phyloP scores from a whole-genome alignment of 495 filamentous ascomycete species.

The Penicillium cinerascens region DNA sequence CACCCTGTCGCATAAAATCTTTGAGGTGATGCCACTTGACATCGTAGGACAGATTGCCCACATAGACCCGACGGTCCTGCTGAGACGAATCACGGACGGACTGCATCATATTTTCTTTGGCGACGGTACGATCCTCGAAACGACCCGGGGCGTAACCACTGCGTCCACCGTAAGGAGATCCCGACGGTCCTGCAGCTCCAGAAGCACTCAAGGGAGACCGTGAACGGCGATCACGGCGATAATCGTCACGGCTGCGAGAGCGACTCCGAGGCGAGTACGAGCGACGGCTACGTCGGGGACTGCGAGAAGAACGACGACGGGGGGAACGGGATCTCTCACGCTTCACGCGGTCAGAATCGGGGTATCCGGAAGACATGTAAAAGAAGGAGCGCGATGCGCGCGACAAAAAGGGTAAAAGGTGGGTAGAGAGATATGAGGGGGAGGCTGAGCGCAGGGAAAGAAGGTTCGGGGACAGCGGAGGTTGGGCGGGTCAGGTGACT shows the following conservation, averaged over 20 bases:
- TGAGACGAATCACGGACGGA: constrained; percentile 89
- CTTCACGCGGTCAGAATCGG: constrained; percentile 53
- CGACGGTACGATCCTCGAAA: constrained; percentile 78
- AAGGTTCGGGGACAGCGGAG: constrained; percentile 12
- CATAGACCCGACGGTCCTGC: constrained; percentile 98
- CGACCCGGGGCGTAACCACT: constrained; percentile 62
- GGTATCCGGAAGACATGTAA: constrained; percentile 31
- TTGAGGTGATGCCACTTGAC: constrained; percentile 99
- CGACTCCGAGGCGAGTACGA: constrained; percentile 93
- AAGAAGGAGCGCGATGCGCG: constrained; percentile 16
- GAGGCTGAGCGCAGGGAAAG: constrained; percentile 1
- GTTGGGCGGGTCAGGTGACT: constrained; percentile 27
- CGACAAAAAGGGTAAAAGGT: constrained; percentile 3
- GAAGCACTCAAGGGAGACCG: constrained; percentile 82
- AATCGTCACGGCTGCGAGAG: constrained; percentile 86
- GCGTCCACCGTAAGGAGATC: constrained; percentile 55
- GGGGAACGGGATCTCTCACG: constrained; percentile 94
- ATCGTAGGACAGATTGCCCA: constrained; percentile 97
- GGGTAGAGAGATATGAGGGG: neutral
- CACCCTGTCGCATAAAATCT: constrained; percentile 99
- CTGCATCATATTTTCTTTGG: constrained; percentile 95
- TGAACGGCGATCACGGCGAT: constrained; percentile 74
- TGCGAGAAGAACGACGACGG: constrained; percentile 75
- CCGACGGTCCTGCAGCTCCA: constrained; percentile 63
- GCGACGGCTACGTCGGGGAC: constrained; percentile 69